Evolutionary conservation across 2,329 filamentous ascomycete species (phyloP).

Genomic region (Fusarium staphyleae): DNA sequence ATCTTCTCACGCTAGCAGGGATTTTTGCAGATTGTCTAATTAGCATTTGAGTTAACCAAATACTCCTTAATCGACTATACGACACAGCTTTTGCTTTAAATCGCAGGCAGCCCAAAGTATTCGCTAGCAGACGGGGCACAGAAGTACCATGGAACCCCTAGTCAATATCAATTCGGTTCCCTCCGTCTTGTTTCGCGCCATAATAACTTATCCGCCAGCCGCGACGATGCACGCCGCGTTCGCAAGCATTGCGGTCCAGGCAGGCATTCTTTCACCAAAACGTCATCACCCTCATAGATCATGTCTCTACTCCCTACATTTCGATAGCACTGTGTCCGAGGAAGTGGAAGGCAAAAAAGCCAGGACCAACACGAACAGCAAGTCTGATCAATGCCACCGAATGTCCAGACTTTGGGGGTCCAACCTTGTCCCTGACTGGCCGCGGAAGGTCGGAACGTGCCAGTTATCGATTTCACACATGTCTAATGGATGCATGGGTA

Average conservation of each 20-base stretch:
- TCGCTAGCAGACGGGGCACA: constrained; percentile 25
- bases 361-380: constrained; percentile 9
- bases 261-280: constrained; percentile 7
- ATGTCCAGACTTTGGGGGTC: constrained; percentile 4
- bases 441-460: constrained; percentile 11
- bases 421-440: constrained; percentile 1
- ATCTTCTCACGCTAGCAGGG: constrained; percentile 34
- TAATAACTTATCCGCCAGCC: constrained; percentile 10
- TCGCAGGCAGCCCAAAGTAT: constrained; percentile 14
- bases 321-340: constrained; percentile 11
- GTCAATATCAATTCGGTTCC: constrained; percentile 32
- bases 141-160: constrained; percentile 23
- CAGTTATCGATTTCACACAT: constrained; percentile 14
- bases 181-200: constrained; percentile 23
- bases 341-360: constrained; percentile 5
- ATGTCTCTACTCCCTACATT: constrained; percentile 3
- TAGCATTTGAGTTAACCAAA: constrained; percentile 17
- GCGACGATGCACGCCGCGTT: constrained; percentile 2
- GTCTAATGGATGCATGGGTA: constrained; percentile 7
- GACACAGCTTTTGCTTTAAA: not conserved
- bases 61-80: not conserved
- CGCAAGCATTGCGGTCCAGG: constrained; percentile 13
- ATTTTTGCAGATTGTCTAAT: constrained; percentile 13
- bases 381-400: constrained; percentile 4
- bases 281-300: constrained; percentile 21